These are phyloP conservation scores for Rhypophila decipiens DNA, from an alignment of 495 filamentous ascomycete genomes.

Conservation along the genomic window DNA sequence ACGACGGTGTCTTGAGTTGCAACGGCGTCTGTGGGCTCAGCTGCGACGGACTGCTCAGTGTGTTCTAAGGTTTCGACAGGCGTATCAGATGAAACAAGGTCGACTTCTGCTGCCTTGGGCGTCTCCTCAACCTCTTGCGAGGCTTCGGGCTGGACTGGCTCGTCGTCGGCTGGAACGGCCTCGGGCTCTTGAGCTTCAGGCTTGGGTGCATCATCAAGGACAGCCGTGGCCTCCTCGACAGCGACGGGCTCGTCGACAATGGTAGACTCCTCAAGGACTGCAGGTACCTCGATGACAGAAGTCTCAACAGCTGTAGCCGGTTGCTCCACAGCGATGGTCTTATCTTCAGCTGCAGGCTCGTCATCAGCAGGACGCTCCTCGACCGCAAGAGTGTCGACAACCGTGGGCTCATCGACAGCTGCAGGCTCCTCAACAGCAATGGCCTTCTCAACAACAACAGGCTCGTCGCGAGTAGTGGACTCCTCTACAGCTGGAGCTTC, in stretches of 20 bases:
- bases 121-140: no score
- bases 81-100: no score
- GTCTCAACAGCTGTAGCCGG: constrained; percentile 5
- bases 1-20: no score
- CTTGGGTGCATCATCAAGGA: no score
- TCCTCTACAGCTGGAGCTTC: not conserved
- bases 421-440: constrained; percentile 1
- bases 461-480: not conserved
- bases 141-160: no score
- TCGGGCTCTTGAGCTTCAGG: no score
- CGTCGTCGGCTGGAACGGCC: no score
- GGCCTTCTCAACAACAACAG: constrained; percentile 2
- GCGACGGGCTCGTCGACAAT: constrained; percentile 1
- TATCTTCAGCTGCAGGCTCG: no score
- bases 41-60: no score
- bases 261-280: not conserved
- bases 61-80: no score
- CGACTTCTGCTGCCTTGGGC: no score
- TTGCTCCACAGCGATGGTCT: constrained; percentile 5
- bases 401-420: constrained; percentile 5
- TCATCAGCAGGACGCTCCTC: constrained; percentile 1
- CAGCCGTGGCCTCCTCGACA: constrained; percentile 1
- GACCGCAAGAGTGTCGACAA: constrained; percentile 1
- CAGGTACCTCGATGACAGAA: constrained; percentile 5
- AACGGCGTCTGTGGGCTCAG: no score